Conservation (phyloP, 352 stramenopile species). For the Aphanomyces euteiches region DNA sequence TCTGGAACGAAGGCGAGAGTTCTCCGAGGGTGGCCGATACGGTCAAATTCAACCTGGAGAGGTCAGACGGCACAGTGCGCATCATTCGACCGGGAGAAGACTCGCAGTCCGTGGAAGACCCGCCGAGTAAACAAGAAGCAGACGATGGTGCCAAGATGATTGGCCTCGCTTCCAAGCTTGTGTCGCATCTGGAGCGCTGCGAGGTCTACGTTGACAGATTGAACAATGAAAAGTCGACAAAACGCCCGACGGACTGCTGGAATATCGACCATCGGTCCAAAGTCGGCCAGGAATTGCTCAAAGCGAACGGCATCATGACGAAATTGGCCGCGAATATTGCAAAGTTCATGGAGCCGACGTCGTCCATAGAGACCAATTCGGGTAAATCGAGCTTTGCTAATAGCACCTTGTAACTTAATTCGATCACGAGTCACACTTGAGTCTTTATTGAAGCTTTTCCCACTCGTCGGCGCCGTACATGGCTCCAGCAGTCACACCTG, state of each 20-base stretch:
- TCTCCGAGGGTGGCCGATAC: constrained; percentile 46
- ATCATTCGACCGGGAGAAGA: constrained; percentile 55
- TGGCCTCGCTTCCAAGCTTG: constrained; percentile 49
- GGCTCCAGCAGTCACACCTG: constrained; percentile 18
- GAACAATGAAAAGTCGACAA: constrained; percentile 31
- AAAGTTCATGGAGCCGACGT: constrained; percentile 9
- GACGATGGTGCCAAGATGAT: constrained; percentile 35
- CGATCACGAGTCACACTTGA: background rate
- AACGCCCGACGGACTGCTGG: background rate
- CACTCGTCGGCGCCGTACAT: constrained; percentile 25
- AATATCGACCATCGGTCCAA: constrained; percentile 8
- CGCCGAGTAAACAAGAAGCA: background rate
- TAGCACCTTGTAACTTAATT: background rate
- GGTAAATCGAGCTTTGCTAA: background rate
- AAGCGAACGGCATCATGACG: constrained; percentile 7
- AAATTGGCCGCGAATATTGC: constrained; percentile 4
- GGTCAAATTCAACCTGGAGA: constrained; percentile 53
- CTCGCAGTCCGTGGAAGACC: constrained; percentile 43
- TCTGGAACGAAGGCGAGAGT: constrained; percentile 23
- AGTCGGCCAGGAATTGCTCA: background rate
- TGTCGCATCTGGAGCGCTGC: constrained; percentile 60
- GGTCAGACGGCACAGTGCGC: constrained; percentile 34
- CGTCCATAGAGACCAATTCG: background rate
- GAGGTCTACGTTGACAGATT: constrained; percentile 65
- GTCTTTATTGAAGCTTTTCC: constrained; percentile 17